Conservation (phyloP, 2,329 filamentous ascomycete species). For the Hymenoscyphus fructigenus region DNA sequence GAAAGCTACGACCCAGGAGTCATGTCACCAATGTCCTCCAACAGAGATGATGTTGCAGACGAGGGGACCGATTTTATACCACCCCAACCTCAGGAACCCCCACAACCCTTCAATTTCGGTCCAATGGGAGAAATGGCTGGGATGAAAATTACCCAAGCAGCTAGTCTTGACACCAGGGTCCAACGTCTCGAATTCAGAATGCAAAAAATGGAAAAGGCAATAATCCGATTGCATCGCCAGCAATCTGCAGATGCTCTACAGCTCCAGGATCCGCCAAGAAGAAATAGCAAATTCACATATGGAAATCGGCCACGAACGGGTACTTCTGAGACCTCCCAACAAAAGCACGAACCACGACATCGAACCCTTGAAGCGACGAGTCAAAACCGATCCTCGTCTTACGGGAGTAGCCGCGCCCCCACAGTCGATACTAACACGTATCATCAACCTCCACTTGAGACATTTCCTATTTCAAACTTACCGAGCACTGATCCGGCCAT, state of each 20-base stretch:
- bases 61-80: slow-evolving; percentile 29
- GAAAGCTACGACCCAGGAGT: slow-evolving; percentile 56
- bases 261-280: slow-evolving; percentile 31
- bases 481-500: slow-evolving; percentile 13
- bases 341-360: slow-evolving; percentile 23
- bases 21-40: slow-evolving; percentile 52
- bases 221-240: slow-evolving; percentile 20
- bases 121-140: slow-evolving; percentile 48
- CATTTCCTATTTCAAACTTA: slow-evolving; percentile 15
- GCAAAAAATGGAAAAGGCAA: slow-evolving; percentile 48
- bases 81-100: slow-evolving; percentile 37
- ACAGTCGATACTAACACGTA: slow-evolving; percentile 30
- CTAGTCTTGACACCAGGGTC: slow-evolving; percentile 54
- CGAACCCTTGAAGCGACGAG: slow-evolving; percentile 12
- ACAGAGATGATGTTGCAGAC: slow-evolving; percentile 41
- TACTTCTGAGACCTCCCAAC: slow-evolving; percentile 31
- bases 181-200: slow-evolving; percentile 51
- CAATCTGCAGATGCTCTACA: slow-evolving; percentile 18
- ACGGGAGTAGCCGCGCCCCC: slow-evolving; percentile 30
- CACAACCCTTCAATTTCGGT: slow-evolving; percentile 56
- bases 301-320: slow-evolving; percentile 24
- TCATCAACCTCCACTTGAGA: slow-evolving; percentile 28
- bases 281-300: slow-evolving; percentile 17
- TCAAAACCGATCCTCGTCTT: slow-evolving; percentile 26
- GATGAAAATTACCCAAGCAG: slow-evolving; percentile 59